These are phyloP conservation scores for Solanum habrochaites DNA, from an alignment of 257 asterid species.

Conservation along the genomic window DNA sequence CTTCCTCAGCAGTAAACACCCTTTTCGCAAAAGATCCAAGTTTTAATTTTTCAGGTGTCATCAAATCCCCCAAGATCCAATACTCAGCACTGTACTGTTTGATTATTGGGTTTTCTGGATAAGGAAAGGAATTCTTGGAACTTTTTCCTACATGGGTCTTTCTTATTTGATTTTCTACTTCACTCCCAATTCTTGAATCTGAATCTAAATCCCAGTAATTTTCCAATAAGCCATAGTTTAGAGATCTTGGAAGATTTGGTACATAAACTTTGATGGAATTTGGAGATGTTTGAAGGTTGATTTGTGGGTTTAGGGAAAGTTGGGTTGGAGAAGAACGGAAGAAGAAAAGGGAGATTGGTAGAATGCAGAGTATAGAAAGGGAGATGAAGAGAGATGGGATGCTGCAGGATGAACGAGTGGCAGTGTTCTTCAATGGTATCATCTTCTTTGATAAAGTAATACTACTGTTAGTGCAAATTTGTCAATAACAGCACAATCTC, in stretches of 20 bases:
- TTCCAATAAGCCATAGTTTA: slow-evolving; percentile 72
- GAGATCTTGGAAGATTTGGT: slow-evolving; percentile 74
- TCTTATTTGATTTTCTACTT: slow-evolving; percentile 66
- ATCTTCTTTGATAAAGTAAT: background rate
- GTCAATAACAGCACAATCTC: background rate
- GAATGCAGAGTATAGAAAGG: slow-evolving; percentile 21
- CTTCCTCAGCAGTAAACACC: slow-evolving; percentile 43
- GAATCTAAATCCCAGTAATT: slow-evolving; percentile 58
- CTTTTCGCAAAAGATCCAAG: slow-evolving; percentile 53
- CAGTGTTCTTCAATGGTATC: background rate
- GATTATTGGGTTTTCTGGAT: slow-evolving; percentile 76
- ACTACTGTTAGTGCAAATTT: too few relatives aligned
- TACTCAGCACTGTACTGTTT: slow-evolving; percentile 96
- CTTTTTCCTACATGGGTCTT: slow-evolving; percentile 27
- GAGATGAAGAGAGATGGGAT: slow-evolving; percentile 46
- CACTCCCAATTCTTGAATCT: slow-evolving; percentile 71
- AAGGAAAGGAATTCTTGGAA: slow-evolving; percentile 31
- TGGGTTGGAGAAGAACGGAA: slow-evolving; percentile 17
- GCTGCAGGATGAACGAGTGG: background rate
- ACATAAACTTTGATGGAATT: slow-evolving; percentile 54
- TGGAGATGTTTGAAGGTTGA: slow-evolving; percentile 13
- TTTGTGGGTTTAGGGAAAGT: slow-evolving; percentile 15
- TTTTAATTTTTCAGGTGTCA: slow-evolving; percentile 35
- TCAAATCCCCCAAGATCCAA: slow-evolving; percentile 85
- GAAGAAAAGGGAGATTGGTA: slow-evolving; percentile 30